Base-by-base conservation (phyloP, 2,329 filamentous ascomycete genomes). In the Diaporthe eres region DNA sequence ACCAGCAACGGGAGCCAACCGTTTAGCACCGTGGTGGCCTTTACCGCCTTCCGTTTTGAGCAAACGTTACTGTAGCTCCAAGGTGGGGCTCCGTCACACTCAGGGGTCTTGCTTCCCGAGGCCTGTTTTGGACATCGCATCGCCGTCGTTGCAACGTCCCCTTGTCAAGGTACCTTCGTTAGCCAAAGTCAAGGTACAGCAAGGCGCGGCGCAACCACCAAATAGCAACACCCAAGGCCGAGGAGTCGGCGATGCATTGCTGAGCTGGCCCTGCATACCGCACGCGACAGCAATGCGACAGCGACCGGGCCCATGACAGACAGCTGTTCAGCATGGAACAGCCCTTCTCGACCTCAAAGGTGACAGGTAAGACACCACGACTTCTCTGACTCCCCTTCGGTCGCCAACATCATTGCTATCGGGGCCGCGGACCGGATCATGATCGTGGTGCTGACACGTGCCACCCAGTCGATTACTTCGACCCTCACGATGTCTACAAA, bases 401-500 rank as follows among this genome's bases (percentile, higher is more conserved):
- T 65, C 31, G 28, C 39, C 25, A 49, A 55, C 71, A 49, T 67
- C 61, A 72, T 61, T 9, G 19, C 31, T 8, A 17, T 25, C 28
- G 17, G 4, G 17, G 31, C 65, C 31, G 15, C 22, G 17, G n/a
- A 17, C 19, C 13, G 13, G 25, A 31, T 37, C 34, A 13, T 60
- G 19, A 25, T 7, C 3, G 4, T 39, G 17, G 31, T 13, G 71
- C 76, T 77, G 71, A 77, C 74, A 55, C 55, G 25, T 60, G 61
- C 63, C 44, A 17, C 2, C 60, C 81, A 98, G 95, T 98, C 87
- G 96, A 98, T 88, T 99, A 98, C 86, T 95, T 94, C 86, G 97
- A 99, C 86, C 96, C 97, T 72, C 94, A 95, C 82, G 93, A 94
- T 81, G 90, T 98, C 78, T 98, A 96, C 85, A 92, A 94, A 76